Percentiles rank a stretch among this genome's conserved stretches.
Evolutionary conservation across 164 flowering plant species (phyloP).

Genomic region (Echeveria elegans): DNA sequence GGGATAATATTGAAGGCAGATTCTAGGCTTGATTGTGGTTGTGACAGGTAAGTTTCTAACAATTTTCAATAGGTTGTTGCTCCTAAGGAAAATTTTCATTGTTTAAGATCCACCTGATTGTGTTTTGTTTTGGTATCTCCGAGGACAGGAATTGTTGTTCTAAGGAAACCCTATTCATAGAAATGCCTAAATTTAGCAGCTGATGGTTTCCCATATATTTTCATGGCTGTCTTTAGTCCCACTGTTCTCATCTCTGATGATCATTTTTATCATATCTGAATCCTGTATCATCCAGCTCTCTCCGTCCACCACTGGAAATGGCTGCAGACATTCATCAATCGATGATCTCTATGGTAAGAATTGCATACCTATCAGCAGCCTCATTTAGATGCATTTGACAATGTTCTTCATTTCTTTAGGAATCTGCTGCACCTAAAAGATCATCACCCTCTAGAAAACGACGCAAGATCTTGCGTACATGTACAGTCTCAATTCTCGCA

Average conservation of each 20-base stretch:
- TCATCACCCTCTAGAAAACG: slow-evolving; percentile 19
- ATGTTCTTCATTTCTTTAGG: slow-evolving; percentile 16
- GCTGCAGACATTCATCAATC: slow-evolving; percentile 1
- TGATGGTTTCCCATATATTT: background rate
- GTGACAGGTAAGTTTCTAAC: too few relatives aligned
- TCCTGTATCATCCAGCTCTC: background rate
- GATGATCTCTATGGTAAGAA: background rate
- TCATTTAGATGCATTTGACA: background rate
- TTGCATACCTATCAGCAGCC: background rate
- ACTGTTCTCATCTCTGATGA: background rate
- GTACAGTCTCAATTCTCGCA: slow-evolving; percentile 30
- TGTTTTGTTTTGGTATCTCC: background rate
- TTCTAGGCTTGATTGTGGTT: too few relatives aligned
- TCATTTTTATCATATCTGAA: background rate
- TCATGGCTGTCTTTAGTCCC: background rate
- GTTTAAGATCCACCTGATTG: background rate
- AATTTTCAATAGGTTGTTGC: too few relatives aligned
- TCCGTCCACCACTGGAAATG: background rate
- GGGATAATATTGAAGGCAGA: too few relatives aligned
- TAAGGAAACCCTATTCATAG: background rate
- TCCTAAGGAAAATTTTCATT: too few relatives aligned
- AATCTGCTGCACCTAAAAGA: slow-evolving; percentile 9
- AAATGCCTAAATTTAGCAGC: background rate
- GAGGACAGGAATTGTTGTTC: background rate
- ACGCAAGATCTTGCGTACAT: slow-evolving; percentile 35